Evolutionary conservation across 495 filamentous ascomycete species (phyloP), one percentile per base, ranked within the genome.

Genomic region (Penicillium coffeae): DNA sequence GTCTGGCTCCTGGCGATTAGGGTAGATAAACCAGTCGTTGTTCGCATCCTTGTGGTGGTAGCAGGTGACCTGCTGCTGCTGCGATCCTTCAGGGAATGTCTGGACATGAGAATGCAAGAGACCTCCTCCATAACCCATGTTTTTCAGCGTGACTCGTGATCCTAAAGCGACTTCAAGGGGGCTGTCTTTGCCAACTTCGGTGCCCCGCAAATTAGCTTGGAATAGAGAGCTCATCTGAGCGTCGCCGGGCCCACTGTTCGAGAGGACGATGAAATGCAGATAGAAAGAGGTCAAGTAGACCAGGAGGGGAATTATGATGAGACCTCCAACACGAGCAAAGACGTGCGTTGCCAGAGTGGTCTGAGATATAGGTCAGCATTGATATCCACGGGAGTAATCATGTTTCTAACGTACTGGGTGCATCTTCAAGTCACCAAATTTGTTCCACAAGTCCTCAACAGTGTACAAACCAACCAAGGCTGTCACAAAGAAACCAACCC

Each of bases 11-110:
- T 74, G 56, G 35, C 93, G 86, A 71, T 90, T 93, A 14, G 93
- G 94, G 62, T 96, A 95, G 65, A 98, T 95, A 68, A 91, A 96
- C 93, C 93, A 98, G 70, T 98, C 94, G 60, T 98, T 98, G 75
- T 98, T 98, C 56, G 93, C 82, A 79, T 98, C 93, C 64, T 98
- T 98, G 75, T 98, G 93, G 68, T 98, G 93, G 65, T 98, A 98
- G 72, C 93, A 98, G 22, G 93, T 98, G 45, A 98, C 86, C 67
- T 98, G 93, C 60, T 98, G 94, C 68, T 98, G 93, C 6, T 67
- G 68, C 12, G 94, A 97, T 22, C 93, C 93, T 68, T 98, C 94
- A 0, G 93, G 93, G 58, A 87, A 98, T 12, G 92, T 89, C 68
- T 98, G 93, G 53, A 97, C 83, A 73, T 97, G 94, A 30, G 89